Percentiles rank a stretch among this genome's conserved stretches.
Conservation (phyloP, 805 yeast genomes). For the Isabelozyma rhagii region DNA sequence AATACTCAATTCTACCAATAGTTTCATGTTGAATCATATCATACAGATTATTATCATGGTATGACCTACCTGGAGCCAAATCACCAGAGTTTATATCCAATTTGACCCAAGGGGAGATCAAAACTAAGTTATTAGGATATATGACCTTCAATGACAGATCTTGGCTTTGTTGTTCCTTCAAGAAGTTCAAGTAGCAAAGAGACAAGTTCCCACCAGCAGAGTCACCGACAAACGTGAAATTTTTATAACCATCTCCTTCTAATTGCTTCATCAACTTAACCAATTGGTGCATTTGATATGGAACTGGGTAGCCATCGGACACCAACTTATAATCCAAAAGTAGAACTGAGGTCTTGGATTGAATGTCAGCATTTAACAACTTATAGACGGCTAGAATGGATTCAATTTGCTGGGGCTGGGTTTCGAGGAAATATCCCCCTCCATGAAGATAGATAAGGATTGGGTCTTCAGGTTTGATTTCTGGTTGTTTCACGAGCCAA, state of each 20-base stretch:
- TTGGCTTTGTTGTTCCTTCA: constrained; percentile 11
- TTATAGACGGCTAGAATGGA: constrained; percentile 24
- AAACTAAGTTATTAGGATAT: constrained; percentile 23
- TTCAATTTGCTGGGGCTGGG: constrained; percentile 27
- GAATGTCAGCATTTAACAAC: constrained; percentile 19
- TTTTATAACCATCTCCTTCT: constrained; percentile 17
- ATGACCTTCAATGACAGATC: constrained; percentile 6
- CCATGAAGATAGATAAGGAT: constrained; percentile 36
- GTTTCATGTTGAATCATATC: constrained; percentile 17
- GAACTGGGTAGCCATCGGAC: constrained; percentile 26
- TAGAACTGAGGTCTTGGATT: constrained; percentile 19
- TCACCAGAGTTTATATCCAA: constrained; percentile 18
- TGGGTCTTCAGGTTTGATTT: constrained; percentile 22
- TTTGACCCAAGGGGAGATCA: constrained; percentile 40
- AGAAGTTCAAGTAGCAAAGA: constrained; percentile 25
- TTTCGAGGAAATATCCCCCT: constrained; percentile 36
- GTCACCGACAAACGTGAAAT: constrained; percentile 37
- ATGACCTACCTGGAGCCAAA: constrained; percentile 29
- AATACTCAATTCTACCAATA: constrained; percentile 2
- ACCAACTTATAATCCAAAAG: constrained; percentile 31
- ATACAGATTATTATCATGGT: constrained; percentile 21
- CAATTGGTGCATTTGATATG: constrained; percentile 30
- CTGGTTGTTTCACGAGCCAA: constrained; percentile 32
- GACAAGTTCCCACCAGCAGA: constrained; percentile 42
- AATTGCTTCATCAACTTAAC: constrained; percentile 22